A percentile compares a stretch with the other conserved stretches of the same genome.
phyloP scores from a whole-genome alignment of 257 asterid genomes.

The Plantago major region DNA sequence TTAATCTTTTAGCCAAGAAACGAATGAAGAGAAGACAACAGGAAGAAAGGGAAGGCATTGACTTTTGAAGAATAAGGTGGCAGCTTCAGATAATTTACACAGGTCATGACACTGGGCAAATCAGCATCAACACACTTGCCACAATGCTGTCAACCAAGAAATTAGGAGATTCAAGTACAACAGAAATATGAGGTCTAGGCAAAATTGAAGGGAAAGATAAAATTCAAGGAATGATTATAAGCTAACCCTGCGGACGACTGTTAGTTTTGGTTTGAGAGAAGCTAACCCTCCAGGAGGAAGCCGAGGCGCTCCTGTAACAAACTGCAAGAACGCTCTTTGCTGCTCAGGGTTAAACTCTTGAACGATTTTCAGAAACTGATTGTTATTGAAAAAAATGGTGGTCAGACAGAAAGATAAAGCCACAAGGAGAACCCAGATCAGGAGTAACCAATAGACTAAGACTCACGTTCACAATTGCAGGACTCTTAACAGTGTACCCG shows the following conservation, averaged over 20 bases:
- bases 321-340: slow-evolving; percentile 87
- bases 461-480: slow-evolving; percentile 66
- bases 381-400: not conserved
- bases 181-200: not conserved
- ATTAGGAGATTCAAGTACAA: not conserved
- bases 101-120: slow-evolving; percentile 96
- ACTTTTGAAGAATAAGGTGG: slow-evolving; percentile 95
- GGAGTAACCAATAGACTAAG: slow-evolving; percentile 2
- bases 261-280: slow-evolving; percentile 88
- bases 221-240: not conserved
- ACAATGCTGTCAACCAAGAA: slow-evolving; percentile 54
- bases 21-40: not conserved
- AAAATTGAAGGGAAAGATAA: slow-evolving; percentile 1
- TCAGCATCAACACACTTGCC: slow-evolving; percentile 54
- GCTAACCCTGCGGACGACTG: slow-evolving; percentile 85
- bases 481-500: slow-evolving; percentile 88
- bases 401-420: not conserved
- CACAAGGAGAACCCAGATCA: not conserved
- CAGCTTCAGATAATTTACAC: slow-evolving; percentile 89
- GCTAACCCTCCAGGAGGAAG: slow-evolving; percentile 94
- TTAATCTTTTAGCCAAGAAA: not conserved
- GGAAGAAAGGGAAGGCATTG: slow-evolving; percentile 1
- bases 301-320: slow-evolving; percentile 94
- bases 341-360: slow-evolving; percentile 66
- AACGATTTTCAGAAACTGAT: slow-evolving; percentile 78